Base-by-base conservation (phyloP, 192 early-diverging fungal genomes). In the Coemansia sp. region DNA sequence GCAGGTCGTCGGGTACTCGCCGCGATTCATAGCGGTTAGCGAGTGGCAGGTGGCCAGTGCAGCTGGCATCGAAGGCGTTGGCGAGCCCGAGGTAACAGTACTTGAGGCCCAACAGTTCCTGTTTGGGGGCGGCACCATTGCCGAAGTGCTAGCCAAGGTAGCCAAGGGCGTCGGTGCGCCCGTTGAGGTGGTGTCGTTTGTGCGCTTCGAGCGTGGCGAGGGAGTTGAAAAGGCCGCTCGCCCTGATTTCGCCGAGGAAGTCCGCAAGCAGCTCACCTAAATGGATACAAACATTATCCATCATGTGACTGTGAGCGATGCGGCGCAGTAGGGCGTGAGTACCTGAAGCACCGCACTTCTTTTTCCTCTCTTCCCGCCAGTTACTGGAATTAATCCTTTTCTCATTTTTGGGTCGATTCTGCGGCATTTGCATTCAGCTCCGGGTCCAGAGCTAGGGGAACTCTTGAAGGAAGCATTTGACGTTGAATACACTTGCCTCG, bases 1-100 rank as follows among this genome's bases (percentile, higher is more conserved):
- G 62, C 93, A 95, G 66, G 84, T 95, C 16, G 92, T 93, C 26
- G 94, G 94, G 11, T 95, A 89, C 47, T 85, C 77, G 26, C 94
- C 95, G 5, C 69, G 72, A 23, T 85, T 75, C 21, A 71, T 86
- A 10, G 68, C 84, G 14, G 45, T 59, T 2, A 63, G 36, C 33
- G 82, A 88, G 58, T 81, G 82, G 59, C 64, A 85, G 43, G 66
- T 77, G 45, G 64, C 86, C 31, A 67, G 41, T 47, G 52, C 66
- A 18, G 34, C 56, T 10, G 61, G 61, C 20, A 31, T 35, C 11
- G 72, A 61, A 6, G 47, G 26, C n/a, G 45, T 43, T 13, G 56
- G 66, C 11, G 74, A 72, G 36, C 75, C 72, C 18, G 68, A 73
- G 23, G 61, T 50, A 33, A 12, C 61, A 61, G 87, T 92, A 16